A percentile compares a stretch with the other conserved stretches of the same genome.
phyloP scores from a whole-genome alignment of 352 stramenopile genomes.

The Pythium guiyangense region DNA sequence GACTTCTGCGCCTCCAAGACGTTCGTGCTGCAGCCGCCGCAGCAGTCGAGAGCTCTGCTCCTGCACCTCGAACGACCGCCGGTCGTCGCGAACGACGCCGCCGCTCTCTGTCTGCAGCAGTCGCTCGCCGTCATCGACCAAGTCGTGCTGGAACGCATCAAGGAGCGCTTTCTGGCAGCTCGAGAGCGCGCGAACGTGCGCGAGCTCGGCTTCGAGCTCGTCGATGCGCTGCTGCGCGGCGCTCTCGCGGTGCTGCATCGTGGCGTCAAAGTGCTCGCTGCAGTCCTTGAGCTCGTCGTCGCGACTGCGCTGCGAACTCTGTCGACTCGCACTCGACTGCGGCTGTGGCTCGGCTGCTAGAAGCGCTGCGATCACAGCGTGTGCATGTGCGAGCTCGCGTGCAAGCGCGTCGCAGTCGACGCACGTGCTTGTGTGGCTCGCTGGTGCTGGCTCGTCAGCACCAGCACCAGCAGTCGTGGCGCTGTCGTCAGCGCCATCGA shows the following conservation, averaged over 20 bases:
- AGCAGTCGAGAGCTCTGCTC: neutral
- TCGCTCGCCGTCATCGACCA: constrained; percentile 5
- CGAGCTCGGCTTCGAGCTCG: constrained; percentile 2
- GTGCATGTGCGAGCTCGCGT: neutral
- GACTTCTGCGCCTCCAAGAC: constrained; percentile 1
- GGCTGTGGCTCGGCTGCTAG: constrained; percentile 14
- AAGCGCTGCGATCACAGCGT: constrained; percentile 14
- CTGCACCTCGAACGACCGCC: neutral
- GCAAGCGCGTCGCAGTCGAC: constrained; percentile 5
- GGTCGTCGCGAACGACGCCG: neutral
- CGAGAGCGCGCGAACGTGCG: constrained; percentile 4
- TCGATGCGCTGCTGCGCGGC: constrained; percentile 4
- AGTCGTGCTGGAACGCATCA: neutral
- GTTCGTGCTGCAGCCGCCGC: neutral
- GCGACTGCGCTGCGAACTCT: too few species aligned
- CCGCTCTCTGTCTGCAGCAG: constrained; percentile 7
- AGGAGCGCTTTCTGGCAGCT: constrained; percentile 1
- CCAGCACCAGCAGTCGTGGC: too few species aligned
- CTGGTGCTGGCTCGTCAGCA: constrained; percentile 12
- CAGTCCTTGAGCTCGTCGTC: neutral
- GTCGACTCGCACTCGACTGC: too few species aligned
- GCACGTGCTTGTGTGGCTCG: neutral
- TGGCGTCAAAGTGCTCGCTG: constrained; percentile 30
- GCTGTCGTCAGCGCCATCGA: constrained; percentile 12
- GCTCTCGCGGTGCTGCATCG: constrained; percentile 6